Evolutionary conservation across 805 yeast genomes (phyloP).

Genomic region (Saturnispora quitensis): DNA sequence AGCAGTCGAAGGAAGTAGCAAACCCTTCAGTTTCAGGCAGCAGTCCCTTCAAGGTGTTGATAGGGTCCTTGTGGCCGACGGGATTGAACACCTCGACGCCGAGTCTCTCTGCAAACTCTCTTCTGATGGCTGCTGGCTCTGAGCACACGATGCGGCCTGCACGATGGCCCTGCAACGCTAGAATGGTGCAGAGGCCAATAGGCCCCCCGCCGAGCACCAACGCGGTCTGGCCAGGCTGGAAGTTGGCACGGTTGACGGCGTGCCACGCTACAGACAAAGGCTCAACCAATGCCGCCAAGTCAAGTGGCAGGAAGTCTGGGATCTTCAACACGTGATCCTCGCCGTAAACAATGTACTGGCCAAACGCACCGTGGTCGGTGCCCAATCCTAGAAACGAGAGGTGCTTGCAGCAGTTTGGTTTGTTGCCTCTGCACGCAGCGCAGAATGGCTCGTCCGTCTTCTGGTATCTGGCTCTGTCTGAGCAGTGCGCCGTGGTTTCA

Average conservation of each 20-base stretch:
- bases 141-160: constrained; percentile 46
- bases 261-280: constrained; percentile 57
- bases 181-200: constrained; percentile 50
- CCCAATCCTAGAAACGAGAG: constrained; percentile 42
- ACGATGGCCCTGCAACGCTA: constrained; percentile 42
- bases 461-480: constrained; percentile 27
- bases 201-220: constrained; percentile 56
- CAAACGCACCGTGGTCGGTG: constrained; percentile 39
- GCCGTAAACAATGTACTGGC: constrained; percentile 32
- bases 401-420: constrained; percentile 37
- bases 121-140: constrained; percentile 54
- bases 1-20: constrained; percentile 43
- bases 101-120: constrained; percentile 44
- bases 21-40: constrained; percentile 39
- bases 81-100: constrained; percentile 48
- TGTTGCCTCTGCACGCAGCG: constrained; percentile 35
- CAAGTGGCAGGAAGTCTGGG: constrained; percentile 26
- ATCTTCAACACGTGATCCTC: constrained; percentile 28
- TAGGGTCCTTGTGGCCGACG: constrained; percentile 29
- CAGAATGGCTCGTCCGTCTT: constrained; percentile 29
- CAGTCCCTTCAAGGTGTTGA: constrained; percentile 29
- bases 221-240: constrained; percentile 35
- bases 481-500: constrained; percentile 51
- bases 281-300: constrained; percentile 42
- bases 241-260: constrained; percentile 40